Base-by-base conservation (phyloP, 192 early-diverging fungal genomes). In the Backusella tuberculispora region DNA sequence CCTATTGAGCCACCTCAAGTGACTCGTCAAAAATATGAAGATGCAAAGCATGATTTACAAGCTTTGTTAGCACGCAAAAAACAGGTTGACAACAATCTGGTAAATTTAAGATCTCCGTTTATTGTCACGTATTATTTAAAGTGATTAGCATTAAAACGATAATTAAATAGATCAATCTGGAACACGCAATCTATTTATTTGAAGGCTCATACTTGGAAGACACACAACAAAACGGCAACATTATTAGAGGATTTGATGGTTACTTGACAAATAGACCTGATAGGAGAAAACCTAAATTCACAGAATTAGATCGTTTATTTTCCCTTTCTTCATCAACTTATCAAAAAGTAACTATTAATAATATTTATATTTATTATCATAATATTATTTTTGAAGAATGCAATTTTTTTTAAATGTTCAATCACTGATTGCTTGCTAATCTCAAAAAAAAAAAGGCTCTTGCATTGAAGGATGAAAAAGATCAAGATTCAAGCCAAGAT, bases 141-240 rank as follows among this genome's bases (percentile, higher is more conserved):
- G 29, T 21, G 42, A 41, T 34, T 48, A 34, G 29, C 29, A 34
- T 34, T 34, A 34, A 34, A 34, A 1, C 9, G 45, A 10, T 17
- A 66, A 91, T 90, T 84, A 83, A 43, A 21, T 14, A 78, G 76
- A 78, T 78, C 50, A 91, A 87, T 38, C 82, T 96, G 0, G 96
- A 97, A 75, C 83, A 87, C 17, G 85, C 88, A 24, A 96, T 97
- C 45, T 97, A 94, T 81, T 83, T 87, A 24, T 93, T 94, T 80
- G 96, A 97, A 77, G 92, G 92, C 1, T 92, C 92, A 9, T 97
- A 97, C 76, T 84, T 97, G 40, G 96, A 97, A 81, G 94, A 93
- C 67, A 95, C 95, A 0, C 89, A 88, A 5, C 85, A 88, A 6
- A 88, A 91, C 24, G 96, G 96, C 38, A 97, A 97, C 75, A 91